phyloP scores from a whole-genome alignment of 148 eudicot species.

The Rhododendron ovatum region DNA sequence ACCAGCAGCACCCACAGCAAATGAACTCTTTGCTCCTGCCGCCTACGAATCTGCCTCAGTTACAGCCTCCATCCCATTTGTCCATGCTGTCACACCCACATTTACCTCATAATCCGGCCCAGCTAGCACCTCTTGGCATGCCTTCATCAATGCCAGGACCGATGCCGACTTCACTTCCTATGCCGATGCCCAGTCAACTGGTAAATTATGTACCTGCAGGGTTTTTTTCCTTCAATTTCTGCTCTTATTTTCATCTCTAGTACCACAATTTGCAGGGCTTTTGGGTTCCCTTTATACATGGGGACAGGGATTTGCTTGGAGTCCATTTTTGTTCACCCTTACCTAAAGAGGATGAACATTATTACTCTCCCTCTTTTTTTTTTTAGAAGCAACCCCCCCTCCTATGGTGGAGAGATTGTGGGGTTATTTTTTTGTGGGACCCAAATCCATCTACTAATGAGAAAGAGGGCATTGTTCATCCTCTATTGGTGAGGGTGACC shows the following conservation, averaged over 20 bases:
- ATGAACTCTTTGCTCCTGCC: constrained; percentile 57
- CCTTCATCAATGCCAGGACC: constrained; percentile 59
- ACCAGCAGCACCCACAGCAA: constrained; percentile 51
- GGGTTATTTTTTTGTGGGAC: background rate
- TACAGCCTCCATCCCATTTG: constrained; percentile 77
- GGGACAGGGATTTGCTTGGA: background rate
- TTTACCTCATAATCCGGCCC: constrained; percentile 75
- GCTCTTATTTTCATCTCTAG: background rate
- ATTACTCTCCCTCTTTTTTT: background rate
- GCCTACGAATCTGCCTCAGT: constrained; percentile 67
- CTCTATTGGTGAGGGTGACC: background rate
- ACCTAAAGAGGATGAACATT: background rate
- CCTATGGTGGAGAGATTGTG: background rate
- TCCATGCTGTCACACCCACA: constrained; percentile 59
- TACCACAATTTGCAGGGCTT: background rate
- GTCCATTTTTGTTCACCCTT: background rate
- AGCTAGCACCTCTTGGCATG: constrained; percentile 65
- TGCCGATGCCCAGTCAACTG: constrained; percentile 59
- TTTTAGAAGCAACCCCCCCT: too few species aligned
- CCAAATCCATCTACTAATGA: background rate
- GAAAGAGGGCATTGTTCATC: background rate
- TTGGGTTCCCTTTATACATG: background rate
- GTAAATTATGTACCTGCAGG: constrained; percentile 19
- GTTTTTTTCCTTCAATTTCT: background rate
- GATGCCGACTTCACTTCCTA: constrained; percentile 34